A percentile compares a stretch with the other conserved stretches of the same genome.
These are phyloP conservation scores for Cotoneaster glaucophyllus DNA, from an alignment of 306 rosid genomes.

Conservation along the genomic window DNA sequence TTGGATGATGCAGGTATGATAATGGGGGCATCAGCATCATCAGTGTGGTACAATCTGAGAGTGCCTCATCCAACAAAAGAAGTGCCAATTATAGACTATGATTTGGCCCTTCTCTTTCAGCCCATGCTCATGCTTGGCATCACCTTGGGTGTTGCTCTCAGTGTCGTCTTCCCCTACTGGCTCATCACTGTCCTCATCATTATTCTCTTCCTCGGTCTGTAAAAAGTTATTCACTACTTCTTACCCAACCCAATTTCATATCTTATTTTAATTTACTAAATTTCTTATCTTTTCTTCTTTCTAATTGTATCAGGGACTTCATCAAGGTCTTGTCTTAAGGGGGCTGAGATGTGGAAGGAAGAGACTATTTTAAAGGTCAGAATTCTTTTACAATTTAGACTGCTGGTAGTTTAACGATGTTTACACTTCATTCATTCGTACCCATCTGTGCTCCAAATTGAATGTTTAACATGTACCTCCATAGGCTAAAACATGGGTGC, in stretches of 20 bases:
- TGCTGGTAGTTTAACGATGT: neutral
- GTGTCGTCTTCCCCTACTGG: conserved; percentile 96
- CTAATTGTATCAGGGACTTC: conserved; percentile 52
- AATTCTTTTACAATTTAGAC: neutral
- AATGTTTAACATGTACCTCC: too few species aligned
- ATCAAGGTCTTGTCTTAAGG: conserved; percentile 70
- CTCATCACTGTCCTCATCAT: conserved; percentile 83
- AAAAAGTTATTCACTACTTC: neutral
- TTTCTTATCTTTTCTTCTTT: neutral
- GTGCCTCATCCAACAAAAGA: conserved; percentile 78
- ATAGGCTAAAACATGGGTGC: too few species aligned
- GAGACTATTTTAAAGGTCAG: conserved; percentile 61
- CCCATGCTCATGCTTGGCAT: conserved; percentile 96
- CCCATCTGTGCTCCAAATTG: too few species aligned
- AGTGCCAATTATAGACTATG: conserved; percentile 80
- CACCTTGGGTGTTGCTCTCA: conserved; percentile 77
- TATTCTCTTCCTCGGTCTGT: conserved; percentile 66
- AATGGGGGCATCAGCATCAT: conserved; percentile 88
- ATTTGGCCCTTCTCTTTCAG: conserved; percentile 79
- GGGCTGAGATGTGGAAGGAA: conserved; percentile 67
- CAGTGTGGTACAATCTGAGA: conserved; percentile 88
- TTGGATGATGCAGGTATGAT: conserved; percentile 61
- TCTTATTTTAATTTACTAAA: too few species aligned
- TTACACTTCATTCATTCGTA: too few species aligned
- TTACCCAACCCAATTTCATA: neutral